Evolutionary conservation across 192 early-diverging fungal species (phyloP), one percentile per base, ranked within the genome.

Genomic region (Anaeromyces robustus): DNA sequence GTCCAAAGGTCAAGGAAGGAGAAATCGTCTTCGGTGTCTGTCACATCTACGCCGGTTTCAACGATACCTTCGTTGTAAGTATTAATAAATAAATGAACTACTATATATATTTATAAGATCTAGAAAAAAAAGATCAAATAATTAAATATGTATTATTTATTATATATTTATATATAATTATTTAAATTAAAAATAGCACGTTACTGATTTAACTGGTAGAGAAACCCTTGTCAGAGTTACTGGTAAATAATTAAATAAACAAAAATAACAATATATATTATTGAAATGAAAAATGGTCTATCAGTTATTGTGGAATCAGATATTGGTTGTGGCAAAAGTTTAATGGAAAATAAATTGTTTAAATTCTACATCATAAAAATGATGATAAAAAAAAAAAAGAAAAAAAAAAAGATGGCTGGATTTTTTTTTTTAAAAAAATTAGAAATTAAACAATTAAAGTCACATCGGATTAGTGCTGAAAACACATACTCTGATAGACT

Each of bases 11-110:
- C 88, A 94, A 94, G 84, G 95, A 95, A 86, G 97, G 96, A 84
- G 97, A 99, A 90, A 90, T 94, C 87, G 98, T 99, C 82, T 99
- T 98, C 84, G 98, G 98, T 87, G 98, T 99, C 90, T 96, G 96
- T 82, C 98, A 98, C 93, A 98, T 99, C 90, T 98, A 94, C 85
- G 97, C 98, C 86, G 94, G 93, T 80, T 97, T 95, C 92, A 99
- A 99, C 93, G 98, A 99, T 88, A 99, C 98, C 84, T 99, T 99
- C 85, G 96, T 99, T 85, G 86, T 87, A 85, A 22, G 83, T 30
- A 52, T 30, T 32, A 19, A 84, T 12, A 13, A 84, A 11, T 80
- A 34, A 6, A 11, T 80, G 3, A 32, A 32, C 11, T 32, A 32
- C 11, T n/a, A n/a, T n/a, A 7, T 32, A 3, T 32, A 7, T 32